Evolutionary conservation across 2,329 filamentous ascomycete genomes (phyloP).

Genomic region (Colletotrichum karsti): DNA sequence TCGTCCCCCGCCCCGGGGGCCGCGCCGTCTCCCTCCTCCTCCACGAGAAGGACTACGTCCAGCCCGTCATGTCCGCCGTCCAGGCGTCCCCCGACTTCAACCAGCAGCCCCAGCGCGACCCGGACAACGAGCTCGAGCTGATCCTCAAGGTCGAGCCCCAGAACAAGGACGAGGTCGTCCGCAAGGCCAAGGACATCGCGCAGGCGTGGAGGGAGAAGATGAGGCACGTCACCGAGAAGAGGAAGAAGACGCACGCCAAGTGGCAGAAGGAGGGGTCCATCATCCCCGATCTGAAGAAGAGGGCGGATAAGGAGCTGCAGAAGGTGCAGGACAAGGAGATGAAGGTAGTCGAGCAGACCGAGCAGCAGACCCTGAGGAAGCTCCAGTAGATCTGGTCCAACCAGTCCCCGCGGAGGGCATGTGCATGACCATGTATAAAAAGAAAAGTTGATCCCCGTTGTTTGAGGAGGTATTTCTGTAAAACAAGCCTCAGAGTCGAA

Average conservation of each 20-base stretch:
- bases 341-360: slow-evolving; percentile 56
- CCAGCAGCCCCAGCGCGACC: slow-evolving; percentile 66
- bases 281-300: slow-evolving; percentile 56
- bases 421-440: background rate
- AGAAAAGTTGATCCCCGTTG: background rate
- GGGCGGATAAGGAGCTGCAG: slow-evolving; percentile 56
- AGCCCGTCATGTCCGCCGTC: slow-evolving; percentile 64
- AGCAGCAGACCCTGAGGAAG: slow-evolving; percentile 57
- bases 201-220: slow-evolving; percentile 61
- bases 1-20: slow-evolving; percentile 55
- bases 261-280: slow-evolving; percentile 56
- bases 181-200: slow-evolving; percentile 53
- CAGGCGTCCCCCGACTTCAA: slow-evolving; percentile 63
- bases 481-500: background rate
- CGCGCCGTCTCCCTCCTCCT: slow-evolving; percentile 51
- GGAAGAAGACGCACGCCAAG: slow-evolving; percentile 57
- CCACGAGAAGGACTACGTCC: slow-evolving; percentile 54
- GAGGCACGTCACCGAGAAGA: slow-evolving; percentile 53
- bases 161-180: slow-evolving; percentile 54
- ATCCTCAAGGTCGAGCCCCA: slow-evolving; percentile 62
- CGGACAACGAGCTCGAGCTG: slow-evolving; percentile 68
- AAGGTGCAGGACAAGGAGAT: slow-evolving; percentile 63
- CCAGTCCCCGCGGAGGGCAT: background rate
- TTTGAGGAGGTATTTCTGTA: background rate
- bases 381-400: slow-evolving; percentile 36